phyloP scores from a whole-genome alignment of 2,329 filamentous ascomycete genomes.

The Ilyonectria destructans region DNA sequence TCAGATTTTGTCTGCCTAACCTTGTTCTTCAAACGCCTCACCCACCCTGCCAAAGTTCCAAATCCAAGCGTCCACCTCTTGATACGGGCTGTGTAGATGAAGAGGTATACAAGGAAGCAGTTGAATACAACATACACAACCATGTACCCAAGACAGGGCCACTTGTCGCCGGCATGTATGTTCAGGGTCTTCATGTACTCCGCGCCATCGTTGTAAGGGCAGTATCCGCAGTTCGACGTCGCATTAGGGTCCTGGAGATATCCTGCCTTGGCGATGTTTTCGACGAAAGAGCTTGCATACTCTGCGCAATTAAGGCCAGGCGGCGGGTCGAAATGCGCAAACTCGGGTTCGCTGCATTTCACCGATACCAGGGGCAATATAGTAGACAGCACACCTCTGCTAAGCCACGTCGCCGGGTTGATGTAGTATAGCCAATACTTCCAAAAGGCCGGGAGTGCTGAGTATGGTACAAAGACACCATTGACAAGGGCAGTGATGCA shows the following conservation, averaged over 20 bases:
- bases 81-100: constrained; percentile 81
- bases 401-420: constrained; percentile 23
- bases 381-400: constrained; percentile 16
- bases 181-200: constrained; percentile 76
- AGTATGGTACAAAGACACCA: constrained; percentile 80
- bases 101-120: constrained; percentile 81
- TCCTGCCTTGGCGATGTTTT: constrained; percentile 60
- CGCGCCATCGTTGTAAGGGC: constrained; percentile 70
- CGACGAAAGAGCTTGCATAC: constrained; percentile 75
- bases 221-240: constrained; percentile 76
- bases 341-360: constrained; percentile 56
- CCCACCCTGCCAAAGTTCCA: constrained; percentile 52
- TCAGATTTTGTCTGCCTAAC: not conserved
- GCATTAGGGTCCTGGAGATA: constrained; percentile 77
- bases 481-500: constrained; percentile 84
- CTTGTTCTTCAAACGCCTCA: not conserved
- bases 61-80: constrained; percentile 80
- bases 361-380: constrained; percentile 46
- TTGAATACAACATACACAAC: constrained; percentile 80
- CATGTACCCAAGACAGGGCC: constrained; percentile 79
- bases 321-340: constrained; percentile 70
- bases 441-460: constrained; percentile 77
- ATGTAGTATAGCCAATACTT: constrained; percentile 28
- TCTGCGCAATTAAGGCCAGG: constrained; percentile 73
- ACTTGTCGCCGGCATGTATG: constrained; percentile 71